Base-by-base conservation (phyloP, 2,329 filamentous ascomycete genomes). In the Pestalotiopsis sp. region DNA sequence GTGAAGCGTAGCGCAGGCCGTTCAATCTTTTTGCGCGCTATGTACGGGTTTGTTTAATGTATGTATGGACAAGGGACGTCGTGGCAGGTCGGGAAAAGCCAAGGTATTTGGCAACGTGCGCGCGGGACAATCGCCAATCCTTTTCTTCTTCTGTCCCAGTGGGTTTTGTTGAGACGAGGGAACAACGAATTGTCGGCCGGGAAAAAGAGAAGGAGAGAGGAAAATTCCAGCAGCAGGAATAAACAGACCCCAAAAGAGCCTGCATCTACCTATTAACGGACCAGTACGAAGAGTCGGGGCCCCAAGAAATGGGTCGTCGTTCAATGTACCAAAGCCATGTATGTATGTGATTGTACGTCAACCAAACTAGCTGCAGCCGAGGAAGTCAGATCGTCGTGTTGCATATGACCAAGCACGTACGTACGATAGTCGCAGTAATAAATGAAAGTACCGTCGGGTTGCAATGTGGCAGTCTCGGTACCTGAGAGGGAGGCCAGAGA, bases 311-410 rank as follows among this genome's bases (percentile, higher is more conserved):
- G 45, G 39, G 61, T 45, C 36, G 38, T 27, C 31, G 61, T 45
- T 45, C 11, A 23, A n/a, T 38, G 39, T 38, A 49, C 20, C n/a
- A 13, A 64, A 49, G 61, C 59, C 36, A 64, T 62, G 59, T 41
- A 20, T 14, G 23, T 27, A 62, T 62, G 59, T 62, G 31, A 23
- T 57, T 66, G 63, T 66, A 66, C 63, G 63, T 66, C 63, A 66
- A 49, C 36, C 27, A 57, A 20, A 9, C 49, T 66, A 57, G 63
- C 45, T 58, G 45, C 45, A 66, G 49, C 36, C 49, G 25, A 62
- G 59, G 59, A 39, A 62, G 59, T 52, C 45, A 52, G 45, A 52
- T 52, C 45, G 45, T 11, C 23, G 20, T 27, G 27, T 59, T 59
- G 49, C 49, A 57, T 45, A 66, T 66, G 45, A 52, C 45, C 45